Base-by-base conservation (phyloP, 495 filamentous ascomycete species). In the Talaromyces proteolyticus region DNA sequence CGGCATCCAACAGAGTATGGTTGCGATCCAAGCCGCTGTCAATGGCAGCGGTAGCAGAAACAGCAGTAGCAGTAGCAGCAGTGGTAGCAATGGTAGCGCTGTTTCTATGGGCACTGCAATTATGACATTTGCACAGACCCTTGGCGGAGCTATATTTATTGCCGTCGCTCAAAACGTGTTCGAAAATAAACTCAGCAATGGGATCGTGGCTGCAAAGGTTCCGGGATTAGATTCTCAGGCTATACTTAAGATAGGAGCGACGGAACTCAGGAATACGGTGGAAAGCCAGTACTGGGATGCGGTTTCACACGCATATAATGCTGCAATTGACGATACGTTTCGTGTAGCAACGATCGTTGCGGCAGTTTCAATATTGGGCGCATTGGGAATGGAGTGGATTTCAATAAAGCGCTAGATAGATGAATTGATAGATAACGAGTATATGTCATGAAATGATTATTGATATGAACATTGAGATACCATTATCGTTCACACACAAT, bases 121-220 rank as follows among this genome's bases (percentile, higher is more conserved):
- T 25, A 73, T 89, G 17, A 72, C 87, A 44, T 90, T 91, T 61
- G 53, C 73, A n/a, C 86, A 89, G 61, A 84, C 77, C 0, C 70
- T 93, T 3, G 85, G 84, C 20, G 86, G 84, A 8, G 78, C 88
- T 0, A 61, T 93, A 7, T 89, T 90, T 57, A 76, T 92, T 44
- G 80, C 78, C 0, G 83, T 91, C 23, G 83, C 68, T 2, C 85
- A 94, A 59, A 91, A 84, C 44, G 74, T 94, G 26, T 91, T 94
- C 61, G 77, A 77, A 42, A 89, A 88, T 63, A 73, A 80, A 45
- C 77, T 93, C 0, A 53, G 84, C 41, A 60, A 70, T 3, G 17
- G 44, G 17, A 47, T 38, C 7, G 16, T 20, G 25, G 29, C 25
- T 34, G 44, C 17, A 12, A 29, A 18, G 2, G 14, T 47, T n/a